phyloP scores from a whole-genome alignment of 2,329 filamentous ascomycete genomes.

The Trichoderma hamatum region DNA sequence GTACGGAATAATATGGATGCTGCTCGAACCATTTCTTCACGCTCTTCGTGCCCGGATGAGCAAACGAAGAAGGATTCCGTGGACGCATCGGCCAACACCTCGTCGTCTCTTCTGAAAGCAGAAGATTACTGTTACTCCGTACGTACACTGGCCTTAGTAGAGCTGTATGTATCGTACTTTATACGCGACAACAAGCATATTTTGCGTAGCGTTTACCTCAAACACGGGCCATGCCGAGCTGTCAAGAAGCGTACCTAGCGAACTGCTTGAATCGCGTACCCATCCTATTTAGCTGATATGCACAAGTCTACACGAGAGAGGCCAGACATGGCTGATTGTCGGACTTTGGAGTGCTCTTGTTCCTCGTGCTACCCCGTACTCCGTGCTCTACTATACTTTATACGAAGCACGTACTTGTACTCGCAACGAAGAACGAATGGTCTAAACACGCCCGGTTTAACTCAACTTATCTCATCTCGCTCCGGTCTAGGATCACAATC shows the following conservation, averaged over 20 bases:
- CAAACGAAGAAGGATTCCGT: neutral
- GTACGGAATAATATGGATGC: neutral
- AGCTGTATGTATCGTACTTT: neutral
- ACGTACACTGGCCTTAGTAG: neutral
- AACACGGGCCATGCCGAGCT: conserved; percentile 9
- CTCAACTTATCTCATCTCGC: conserved; percentile 1
- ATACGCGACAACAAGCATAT: neutral
- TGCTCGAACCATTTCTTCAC: neutral
- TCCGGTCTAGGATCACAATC: conserved; percentile 8
- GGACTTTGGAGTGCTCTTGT: neutral
- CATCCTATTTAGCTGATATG: neutral
- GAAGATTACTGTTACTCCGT: neutral
- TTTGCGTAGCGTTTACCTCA: neutral
- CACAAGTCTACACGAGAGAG: neutral
- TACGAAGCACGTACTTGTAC: neutral
- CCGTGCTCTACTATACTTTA: neutral
- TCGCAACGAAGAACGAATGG: neutral
- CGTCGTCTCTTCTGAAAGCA: neutral
- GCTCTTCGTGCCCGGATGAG: neutral
- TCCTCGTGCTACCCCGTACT: neutral
- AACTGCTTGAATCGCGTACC: conserved; percentile 2
- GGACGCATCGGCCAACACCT: neutral
- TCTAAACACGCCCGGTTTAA: neutral
- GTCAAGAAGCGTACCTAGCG: conserved; percentile 8
- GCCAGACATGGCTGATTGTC: neutral